Conservation (phyloP, 495 filamentous ascomycete genomes). For the Aspergillus ellipticus region DNA sequence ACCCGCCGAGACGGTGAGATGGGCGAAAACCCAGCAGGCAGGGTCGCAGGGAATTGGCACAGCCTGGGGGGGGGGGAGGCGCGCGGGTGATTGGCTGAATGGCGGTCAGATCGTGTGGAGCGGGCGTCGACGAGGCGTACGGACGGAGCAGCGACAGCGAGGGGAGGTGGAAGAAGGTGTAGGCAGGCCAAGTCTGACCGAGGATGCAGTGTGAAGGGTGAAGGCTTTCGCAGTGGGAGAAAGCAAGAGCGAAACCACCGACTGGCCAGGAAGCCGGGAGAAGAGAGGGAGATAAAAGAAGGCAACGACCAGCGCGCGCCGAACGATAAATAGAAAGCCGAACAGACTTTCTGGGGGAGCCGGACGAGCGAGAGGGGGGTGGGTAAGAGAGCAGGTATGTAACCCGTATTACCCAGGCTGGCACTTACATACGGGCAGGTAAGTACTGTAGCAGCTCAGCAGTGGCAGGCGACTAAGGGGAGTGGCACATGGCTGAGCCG, state of each 20-base stretch:
- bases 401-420: too few relatives aligned
- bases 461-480: conserved; percentile 1
- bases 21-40: conserved; percentile 8
- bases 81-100: conserved; percentile 18
- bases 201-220: too few relatives aligned
- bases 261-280: not conserved
- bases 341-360: conserved; percentile 17
- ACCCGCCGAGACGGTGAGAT: conserved; percentile 25
- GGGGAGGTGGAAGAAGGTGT: not conserved
- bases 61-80: conserved; percentile 6
- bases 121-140: conserved; percentile 1
- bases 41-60: conserved; percentile 13
- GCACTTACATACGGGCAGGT: too few relatives aligned
- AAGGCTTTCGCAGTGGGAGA: not conserved
- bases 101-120: conserved; percentile 19
- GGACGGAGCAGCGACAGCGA: too few relatives aligned
- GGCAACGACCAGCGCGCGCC: conserved; percentile 10
- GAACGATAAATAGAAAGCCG: conserved; percentile 21
- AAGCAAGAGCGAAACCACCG: not conserved
- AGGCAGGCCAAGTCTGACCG: not conserved
- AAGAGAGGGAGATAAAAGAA: conserved; percentile 4
- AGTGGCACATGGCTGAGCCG: conserved; percentile 3
- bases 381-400: conserved; percentile 6
- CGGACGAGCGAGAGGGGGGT: conserved; percentile 12
- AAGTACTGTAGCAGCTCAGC: too few relatives aligned